phyloP scores from a whole-genome alignment of 495 filamentous ascomycete genomes.

The Penicillium malachiteum region DNA sequence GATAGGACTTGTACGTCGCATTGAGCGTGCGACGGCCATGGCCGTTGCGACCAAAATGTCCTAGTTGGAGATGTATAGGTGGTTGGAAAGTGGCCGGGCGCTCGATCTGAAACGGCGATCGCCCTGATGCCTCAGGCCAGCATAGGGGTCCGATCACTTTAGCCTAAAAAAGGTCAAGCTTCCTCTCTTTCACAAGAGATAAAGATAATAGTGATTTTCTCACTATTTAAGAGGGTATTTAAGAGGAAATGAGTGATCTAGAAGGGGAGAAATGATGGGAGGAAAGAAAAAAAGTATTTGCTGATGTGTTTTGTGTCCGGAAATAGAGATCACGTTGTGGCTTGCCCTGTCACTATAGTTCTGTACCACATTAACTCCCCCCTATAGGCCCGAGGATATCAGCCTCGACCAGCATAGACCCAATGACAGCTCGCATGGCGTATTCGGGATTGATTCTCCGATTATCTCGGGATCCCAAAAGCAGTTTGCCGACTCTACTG shows the following conservation, averaged over 20 bases:
- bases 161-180: background rate
- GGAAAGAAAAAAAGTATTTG: background rate
- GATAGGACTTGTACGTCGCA: constrained; percentile 67
- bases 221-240: background rate
- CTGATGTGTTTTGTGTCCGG: background rate
- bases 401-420: constrained; percentile 3
- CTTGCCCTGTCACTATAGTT: background rate
- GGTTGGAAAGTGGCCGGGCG: constrained; percentile 3
- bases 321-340: background rate
- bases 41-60: constrained; percentile 17
- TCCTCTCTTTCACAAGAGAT: background rate
- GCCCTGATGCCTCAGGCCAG: constrained; percentile 22
- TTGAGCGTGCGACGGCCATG: constrained; percentile 56
- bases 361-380: background rate
- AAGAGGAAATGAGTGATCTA: no score
- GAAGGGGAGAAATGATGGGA: background rate
- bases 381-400: background rate
- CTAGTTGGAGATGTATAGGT: constrained; percentile 13
- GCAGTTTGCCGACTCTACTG: constrained; percentile 16
- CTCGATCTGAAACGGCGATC: constrained; percentile 14
- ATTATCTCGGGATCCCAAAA: constrained; percentile 14
- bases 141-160: background rate
- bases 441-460: background rate
- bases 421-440: background rate
- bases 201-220: background rate